Evolutionary conservation across 2,329 filamentous ascomycete species (phyloP).

Genomic region (Botrytis fragariae): DNA sequence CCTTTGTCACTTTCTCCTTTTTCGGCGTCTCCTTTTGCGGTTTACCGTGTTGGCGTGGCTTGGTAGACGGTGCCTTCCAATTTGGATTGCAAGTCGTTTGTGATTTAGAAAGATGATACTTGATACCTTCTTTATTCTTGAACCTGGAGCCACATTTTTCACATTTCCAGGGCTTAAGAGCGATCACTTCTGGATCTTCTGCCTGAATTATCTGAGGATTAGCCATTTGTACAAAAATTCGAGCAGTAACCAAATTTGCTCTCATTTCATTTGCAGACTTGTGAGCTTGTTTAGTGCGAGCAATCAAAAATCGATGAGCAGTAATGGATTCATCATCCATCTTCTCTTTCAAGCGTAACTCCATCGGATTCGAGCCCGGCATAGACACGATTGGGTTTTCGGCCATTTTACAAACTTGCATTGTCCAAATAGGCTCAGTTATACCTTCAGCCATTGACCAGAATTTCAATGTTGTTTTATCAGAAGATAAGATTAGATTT

Average conservation of each 20-base stretch:
- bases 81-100: slow-evolving; percentile 38
- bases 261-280: slow-evolving; percentile 32
- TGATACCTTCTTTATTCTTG: slow-evolving; percentile 38
- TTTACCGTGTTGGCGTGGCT: slow-evolving; percentile 3
- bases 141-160: slow-evolving; percentile 34
- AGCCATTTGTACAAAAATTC: slow-evolving; percentile 24
- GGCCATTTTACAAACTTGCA: slow-evolving; percentile 28
- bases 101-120: slow-evolving; percentile 38
- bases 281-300: slow-evolving; percentile 18
- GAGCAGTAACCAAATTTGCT: slow-evolving; percentile 33
- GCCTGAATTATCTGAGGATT: slow-evolving; percentile 13
- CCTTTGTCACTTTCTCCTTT: slow-evolving; percentile 16
- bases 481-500: slow-evolving; percentile 33
- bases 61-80: slow-evolving; percentile 23
- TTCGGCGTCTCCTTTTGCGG: slow-evolving; percentile 15
- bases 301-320: slow-evolving; percentile 32
- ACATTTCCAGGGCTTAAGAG: slow-evolving; percentile 35
- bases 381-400: slow-evolving; percentile 33
- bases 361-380: slow-evolving; percentile 36
- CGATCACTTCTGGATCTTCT: slow-evolving; percentile 25
- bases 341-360: slow-evolving; percentile 31
- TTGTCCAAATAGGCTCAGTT: slow-evolving; percentile 23
- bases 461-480: slow-evolving; percentile 31
- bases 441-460: slow-evolving; percentile 22
- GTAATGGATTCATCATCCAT: slow-evolving; percentile 20